Base-by-base conservation (phyloP, 2,329 filamentous ascomycete genomes). In the Pseudogymnoascus sp. region DNA sequence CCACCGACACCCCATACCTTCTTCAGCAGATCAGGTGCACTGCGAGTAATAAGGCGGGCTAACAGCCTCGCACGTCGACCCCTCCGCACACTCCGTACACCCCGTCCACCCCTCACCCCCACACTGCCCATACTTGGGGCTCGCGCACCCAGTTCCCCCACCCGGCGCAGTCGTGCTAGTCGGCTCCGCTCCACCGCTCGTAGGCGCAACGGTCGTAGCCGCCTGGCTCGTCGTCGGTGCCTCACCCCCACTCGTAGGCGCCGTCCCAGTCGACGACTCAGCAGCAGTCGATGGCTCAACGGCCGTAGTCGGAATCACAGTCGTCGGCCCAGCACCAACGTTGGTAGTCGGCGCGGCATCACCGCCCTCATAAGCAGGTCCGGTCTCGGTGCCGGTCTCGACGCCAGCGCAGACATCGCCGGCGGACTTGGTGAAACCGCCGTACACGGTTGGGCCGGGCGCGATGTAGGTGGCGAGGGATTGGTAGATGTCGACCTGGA, bases 401-500 rank as follows among this genome's bases (percentile, higher is more conserved):
- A 66, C 61, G 6, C 66, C 66, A n/a, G 56, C 17, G 53, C 66
- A 67, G 13, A 19, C 46, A 38, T 29, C 63, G n/a, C 66, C 66
- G 35, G 66, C 65, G 9, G 63, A 64, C 33, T 66, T 67, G 15
- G 62, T 59, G 38, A 7, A 50, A 33, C 63, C 67, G 17, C 65
- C 65, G 63, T 68, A 71, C 53, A 72, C 21, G 71, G 69, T 64
- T 62, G 71, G 72, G 37, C 72, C 72, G 7, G 72, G 72, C 60
- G 70, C 71, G 56, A 71, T 64, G 59, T 74, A 73, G 4, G 68
- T 63, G 5, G 67, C 67, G 50, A 67, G 65, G 2, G 66, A 33
- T 13, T 66, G 69, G 67, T 76, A 78, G 61, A 76, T 70, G 56
- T 72, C 67, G 31, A 71, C 69, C 5, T 69, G 53, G 68, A 80